These are phyloP conservation scores for Lagenidium giganteum DNA, from an alignment of 352 stramenopile species.

Conservation along the genomic window DNA sequence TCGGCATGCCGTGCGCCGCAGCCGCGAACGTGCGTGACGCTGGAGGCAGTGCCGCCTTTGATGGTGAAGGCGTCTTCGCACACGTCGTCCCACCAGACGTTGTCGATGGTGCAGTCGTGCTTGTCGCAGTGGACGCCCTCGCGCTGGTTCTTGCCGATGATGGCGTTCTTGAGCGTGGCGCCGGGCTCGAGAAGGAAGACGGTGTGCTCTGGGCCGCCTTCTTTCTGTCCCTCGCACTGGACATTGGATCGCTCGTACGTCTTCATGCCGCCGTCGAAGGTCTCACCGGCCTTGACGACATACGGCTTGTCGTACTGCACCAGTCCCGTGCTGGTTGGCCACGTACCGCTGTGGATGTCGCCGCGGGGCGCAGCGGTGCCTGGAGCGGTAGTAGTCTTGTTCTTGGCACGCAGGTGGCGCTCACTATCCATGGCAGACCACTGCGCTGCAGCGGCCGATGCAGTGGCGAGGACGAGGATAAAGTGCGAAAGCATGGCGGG, in stretches of 20 bases:
- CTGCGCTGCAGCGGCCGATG: too few species aligned
- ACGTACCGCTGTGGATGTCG: slow-evolving; percentile 19
- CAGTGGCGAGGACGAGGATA: too few species aligned
- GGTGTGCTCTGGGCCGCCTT: slow-evolving; percentile 8
- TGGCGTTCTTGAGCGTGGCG: slow-evolving; percentile 25
- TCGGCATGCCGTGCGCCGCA: slow-evolving; percentile 20
- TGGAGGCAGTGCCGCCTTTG: slow-evolving; percentile 18
- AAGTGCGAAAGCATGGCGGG: too few species aligned
- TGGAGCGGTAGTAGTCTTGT: too few species aligned
- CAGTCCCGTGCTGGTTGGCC: slow-evolving; percentile 15
- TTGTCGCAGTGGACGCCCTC: slow-evolving; percentile 26
- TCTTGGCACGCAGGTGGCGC: too few species aligned
- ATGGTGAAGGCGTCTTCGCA: slow-evolving; percentile 24
- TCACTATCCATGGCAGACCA: too few species aligned
- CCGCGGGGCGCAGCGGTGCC: too few species aligned
- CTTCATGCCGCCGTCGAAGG: slow-evolving; percentile 16
- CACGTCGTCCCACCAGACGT: slow-evolving; percentile 27
- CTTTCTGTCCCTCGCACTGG: slow-evolving; percentile 13
- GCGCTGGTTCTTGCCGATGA: slow-evolving; percentile 25
- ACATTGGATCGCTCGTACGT: slow-evolving; percentile 20
- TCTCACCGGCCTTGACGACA: slow-evolving; percentile 26
- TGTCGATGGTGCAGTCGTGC: slow-evolving; percentile 24
- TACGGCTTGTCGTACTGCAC: slow-evolving; percentile 22
- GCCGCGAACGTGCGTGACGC: slow-evolving; percentile 18
- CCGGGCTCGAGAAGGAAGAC: slow-evolving; percentile 24